phyloP scores from a whole-genome alignment of 2,329 filamentous ascomycete genomes.

The Dryadomyces quercus-mongolicae region DNA sequence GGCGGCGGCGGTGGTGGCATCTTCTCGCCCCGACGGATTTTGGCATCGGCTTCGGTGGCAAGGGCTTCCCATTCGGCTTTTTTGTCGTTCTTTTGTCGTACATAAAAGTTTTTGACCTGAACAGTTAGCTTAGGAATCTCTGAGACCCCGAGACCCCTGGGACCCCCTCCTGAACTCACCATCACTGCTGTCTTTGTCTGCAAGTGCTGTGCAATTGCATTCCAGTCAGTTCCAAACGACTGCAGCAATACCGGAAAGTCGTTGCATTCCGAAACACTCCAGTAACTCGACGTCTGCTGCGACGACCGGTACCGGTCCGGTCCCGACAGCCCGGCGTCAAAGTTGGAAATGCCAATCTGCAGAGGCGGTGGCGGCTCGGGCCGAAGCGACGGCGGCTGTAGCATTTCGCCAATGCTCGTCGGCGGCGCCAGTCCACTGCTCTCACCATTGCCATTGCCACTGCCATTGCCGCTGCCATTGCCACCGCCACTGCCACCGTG shows the following conservation, averaged over 20 bases:
- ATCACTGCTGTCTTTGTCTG: conserved; percentile 78
- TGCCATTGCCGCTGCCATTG: background rate
- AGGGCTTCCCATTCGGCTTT: conserved; percentile 48
- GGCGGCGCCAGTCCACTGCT: conserved; percentile 13
- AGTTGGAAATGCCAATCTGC: conserved; percentile 34
- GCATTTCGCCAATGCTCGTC: conserved; percentile 36
- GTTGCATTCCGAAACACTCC: conserved; percentile 70
- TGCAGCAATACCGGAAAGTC: conserved; percentile 63
- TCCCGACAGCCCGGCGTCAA: conserved; percentile 32
- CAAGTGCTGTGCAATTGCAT: conserved; percentile 64
- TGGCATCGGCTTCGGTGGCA: conserved; percentile 47
- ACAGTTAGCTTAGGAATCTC: too few species aligned
- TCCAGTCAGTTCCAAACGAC: conserved; percentile 71
- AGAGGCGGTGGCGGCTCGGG: conserved; percentile 38
- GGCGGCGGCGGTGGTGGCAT: conserved; percentile 48
- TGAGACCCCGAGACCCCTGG: too few species aligned
- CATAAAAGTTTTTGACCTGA: conserved; percentile 58
- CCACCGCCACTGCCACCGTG: background rate
- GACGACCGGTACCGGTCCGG: conserved; percentile 33
- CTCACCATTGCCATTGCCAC: background rate
- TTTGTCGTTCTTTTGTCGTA: conserved; percentile 42
- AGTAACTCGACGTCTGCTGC: conserved; percentile 65
- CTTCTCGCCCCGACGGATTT: conserved; percentile 42
- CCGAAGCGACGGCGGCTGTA: conserved; percentile 43
- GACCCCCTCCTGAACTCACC: too few species aligned